Evolutionary conservation across 2,329 filamentous ascomycete species (phyloP).

Genomic region (Penicillium decumbens): DNA sequence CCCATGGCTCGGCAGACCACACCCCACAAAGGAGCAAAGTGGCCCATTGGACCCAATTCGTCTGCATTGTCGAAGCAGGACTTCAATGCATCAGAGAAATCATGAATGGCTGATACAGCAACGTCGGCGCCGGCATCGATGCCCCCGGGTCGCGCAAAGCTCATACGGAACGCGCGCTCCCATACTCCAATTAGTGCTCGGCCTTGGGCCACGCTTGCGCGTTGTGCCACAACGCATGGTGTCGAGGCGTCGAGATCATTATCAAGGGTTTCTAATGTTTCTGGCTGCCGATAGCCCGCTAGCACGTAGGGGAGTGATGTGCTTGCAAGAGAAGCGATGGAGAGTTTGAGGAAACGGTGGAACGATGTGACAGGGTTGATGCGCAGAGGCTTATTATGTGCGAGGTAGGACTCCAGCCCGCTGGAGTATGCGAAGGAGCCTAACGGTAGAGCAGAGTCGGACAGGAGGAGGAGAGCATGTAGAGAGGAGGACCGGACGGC

Average conservation of each 20-base stretch:
- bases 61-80: conserved; percentile 22
- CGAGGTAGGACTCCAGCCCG: conserved; percentile 61
- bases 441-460: conserved; percentile 60
- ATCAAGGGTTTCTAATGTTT: conserved; percentile 51
- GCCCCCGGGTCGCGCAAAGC: conserved; percentile 23
- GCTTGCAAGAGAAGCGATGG: conserved; percentile 54
- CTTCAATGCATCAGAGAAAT: conserved; percentile 40
- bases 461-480: conserved; percentile 57
- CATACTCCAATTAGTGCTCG: conserved; percentile 57
- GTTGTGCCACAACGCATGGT: conserved; percentile 57
- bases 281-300: conserved; percentile 50
- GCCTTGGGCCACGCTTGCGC: conserved; percentile 59
- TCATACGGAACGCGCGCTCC: conserved; percentile 50
- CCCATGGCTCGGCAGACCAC: conserved; percentile 51
- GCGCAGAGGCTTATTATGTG: conserved; percentile 48
- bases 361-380: conserved; percentile 43
- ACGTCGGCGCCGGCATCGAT: conserved; percentile 15
- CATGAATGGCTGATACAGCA: conserved; percentile 30
- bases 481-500: conserved; percentile 25
- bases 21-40: conserved; percentile 60
- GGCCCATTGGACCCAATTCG: conserved; percentile 45
- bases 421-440: conserved; percentile 63
- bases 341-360: conserved; percentile 54
- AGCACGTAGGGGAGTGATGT: conserved; percentile 59
- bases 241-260: conserved; percentile 62